A percentile compares a stretch with the other conserved stretches of the same genome.
Conservation (phyloP, 441 rosid species). For the Rhodomyrtus psidioides region DNA sequence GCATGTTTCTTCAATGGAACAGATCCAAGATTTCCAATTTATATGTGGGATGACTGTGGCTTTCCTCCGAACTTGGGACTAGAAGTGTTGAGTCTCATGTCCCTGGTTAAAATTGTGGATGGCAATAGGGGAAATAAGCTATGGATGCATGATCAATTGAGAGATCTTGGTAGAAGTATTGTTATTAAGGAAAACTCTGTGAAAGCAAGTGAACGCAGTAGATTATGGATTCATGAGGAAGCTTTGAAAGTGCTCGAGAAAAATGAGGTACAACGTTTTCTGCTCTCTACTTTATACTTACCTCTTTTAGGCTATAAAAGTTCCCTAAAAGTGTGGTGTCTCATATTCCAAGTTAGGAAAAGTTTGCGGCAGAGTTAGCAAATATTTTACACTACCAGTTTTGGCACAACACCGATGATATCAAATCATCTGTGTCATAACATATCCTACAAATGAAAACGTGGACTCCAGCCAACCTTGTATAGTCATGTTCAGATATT, state of each 20-base stretch:
- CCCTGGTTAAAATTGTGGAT: neutral
- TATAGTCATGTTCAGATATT: neutral
- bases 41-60: neutral
- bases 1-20: neutral
- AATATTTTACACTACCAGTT: neutral
- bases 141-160: neutral
- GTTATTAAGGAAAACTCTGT: neutral
- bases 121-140: neutral
- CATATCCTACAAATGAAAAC: neutral
- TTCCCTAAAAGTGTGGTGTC: neutral
- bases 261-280: neutral
- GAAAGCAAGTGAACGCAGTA: neutral
- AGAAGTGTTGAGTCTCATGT: neutral
- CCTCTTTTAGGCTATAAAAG: neutral
- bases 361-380: neutral
- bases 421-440: neutral
- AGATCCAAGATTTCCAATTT: neutral
- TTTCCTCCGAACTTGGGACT: neutral
- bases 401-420: neutral
- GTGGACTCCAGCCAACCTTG: neutral
- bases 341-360: neutral
- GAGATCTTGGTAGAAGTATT: neutral
- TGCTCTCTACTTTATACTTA: neutral
- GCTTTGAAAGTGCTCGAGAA: neutral
- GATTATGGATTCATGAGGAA: neutral